Conservation (phyloP, 202 grass and related monocot genomes). For the Panicum hallii region DNA sequence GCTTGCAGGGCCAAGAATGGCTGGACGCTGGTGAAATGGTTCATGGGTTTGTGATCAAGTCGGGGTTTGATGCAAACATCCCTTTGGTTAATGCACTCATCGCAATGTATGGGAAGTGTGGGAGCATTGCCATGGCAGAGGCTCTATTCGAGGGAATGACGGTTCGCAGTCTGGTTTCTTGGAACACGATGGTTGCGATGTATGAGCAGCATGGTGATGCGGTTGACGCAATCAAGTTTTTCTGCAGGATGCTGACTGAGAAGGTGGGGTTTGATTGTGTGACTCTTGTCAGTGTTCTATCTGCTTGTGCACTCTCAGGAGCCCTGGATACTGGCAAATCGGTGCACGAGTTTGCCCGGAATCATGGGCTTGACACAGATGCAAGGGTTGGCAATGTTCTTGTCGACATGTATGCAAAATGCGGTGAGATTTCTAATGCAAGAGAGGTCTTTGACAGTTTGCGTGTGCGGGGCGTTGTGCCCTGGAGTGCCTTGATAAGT, state of each 20-base stretch:
- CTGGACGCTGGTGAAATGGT: constrained; percentile 56
- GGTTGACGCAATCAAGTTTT: constrained; percentile 61
- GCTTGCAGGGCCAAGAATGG: constrained; percentile 54
- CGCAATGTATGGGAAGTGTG: constrained; percentile 73
- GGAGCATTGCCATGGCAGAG: constrained; percentile 43
- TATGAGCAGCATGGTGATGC: constrained; percentile 64
- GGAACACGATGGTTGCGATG: constrained; percentile 93
- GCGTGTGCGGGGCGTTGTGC: constrained; percentile 44
- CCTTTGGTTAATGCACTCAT: constrained; percentile 70
- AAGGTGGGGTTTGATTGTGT: constrained; percentile 62
- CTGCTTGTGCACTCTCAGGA: constrained; percentile 65
- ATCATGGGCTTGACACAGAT: constrained; percentile 58
- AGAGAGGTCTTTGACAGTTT: constrained; percentile 67
- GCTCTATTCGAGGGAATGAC: constrained; percentile 64
- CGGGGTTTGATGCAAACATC: constrained; percentile 56
- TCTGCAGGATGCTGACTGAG: constrained; percentile 69
- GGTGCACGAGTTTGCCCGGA: constrained; percentile 72
- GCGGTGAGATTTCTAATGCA: constrained; percentile 58
- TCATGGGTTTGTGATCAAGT: constrained; percentile 68
- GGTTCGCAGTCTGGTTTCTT: constrained; percentile 57
- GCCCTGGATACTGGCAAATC: constrained; percentile 73
- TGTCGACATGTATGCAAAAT: constrained; percentile 78
- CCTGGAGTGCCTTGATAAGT: constrained; percentile 81
- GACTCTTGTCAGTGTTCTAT: constrained; percentile 78
- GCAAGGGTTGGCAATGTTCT: constrained; percentile 67